Conservation (phyloP, 73 alveolate species). For the Urostyla sp. region DNA sequence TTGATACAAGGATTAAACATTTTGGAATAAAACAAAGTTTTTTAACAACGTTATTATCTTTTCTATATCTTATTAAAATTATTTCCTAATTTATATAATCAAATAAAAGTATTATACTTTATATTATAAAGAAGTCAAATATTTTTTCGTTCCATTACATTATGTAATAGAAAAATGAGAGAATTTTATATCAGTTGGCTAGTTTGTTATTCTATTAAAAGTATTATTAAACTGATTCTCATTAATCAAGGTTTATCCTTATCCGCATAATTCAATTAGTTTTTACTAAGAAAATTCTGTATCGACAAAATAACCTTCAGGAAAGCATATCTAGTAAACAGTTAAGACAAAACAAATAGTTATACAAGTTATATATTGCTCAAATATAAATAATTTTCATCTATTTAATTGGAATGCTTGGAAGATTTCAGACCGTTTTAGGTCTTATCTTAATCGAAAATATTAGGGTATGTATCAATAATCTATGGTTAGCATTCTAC, state of each 20-base stretch:
- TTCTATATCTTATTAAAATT: background rate
- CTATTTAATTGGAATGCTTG: background rate
- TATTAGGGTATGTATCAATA: slow-evolving; percentile 27
- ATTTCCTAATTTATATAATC: slow-evolving; percentile 2
- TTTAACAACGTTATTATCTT: background rate
- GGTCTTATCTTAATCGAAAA: background rate
- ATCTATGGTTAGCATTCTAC: background rate
- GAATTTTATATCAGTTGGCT: no score
- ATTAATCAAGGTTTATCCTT: background rate
- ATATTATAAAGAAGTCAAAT: slow-evolving; percentile 28
- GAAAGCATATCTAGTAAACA: slow-evolving; percentile 38
- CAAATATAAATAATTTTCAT: slow-evolving; percentile 26
- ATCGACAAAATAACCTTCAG: slow-evolving; percentile 47
- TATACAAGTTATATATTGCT: slow-evolving; percentile 42
- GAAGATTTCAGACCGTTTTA: background rate
- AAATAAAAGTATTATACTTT: background rate
- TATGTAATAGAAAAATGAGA: slow-evolving; percentile 40
- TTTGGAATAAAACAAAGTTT: slow-evolving; percentile 36
- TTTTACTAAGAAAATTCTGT: slow-evolving; percentile 6
- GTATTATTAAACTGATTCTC: background rate
- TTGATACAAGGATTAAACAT: slow-evolving; percentile 10
- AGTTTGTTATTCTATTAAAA: background rate
- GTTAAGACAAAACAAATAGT: background rate
- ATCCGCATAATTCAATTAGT: background rate
- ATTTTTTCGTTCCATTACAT: slow-evolving; percentile 45